Evolutionary conservation across 2,329 filamentous ascomycete species (phyloP).

Genomic region (Hysterium pulicare): DNA sequence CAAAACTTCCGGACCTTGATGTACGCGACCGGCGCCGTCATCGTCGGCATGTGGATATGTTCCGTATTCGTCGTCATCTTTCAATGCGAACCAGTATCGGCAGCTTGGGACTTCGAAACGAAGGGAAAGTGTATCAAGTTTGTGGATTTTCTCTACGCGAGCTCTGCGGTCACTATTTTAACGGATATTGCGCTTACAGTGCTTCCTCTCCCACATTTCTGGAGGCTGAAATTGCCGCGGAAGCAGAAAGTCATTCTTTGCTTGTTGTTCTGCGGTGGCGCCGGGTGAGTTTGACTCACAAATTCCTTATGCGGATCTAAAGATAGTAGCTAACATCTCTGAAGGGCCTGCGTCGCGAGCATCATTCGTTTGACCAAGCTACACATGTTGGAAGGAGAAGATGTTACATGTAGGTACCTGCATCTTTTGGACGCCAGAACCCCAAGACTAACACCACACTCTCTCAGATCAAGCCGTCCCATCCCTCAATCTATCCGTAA

Average conservation of each 20-base stretch:
- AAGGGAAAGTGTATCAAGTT: slow-evolving; percentile 18
- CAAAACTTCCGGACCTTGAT: slow-evolving; percentile 17
- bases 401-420: slow-evolving; percentile 23
- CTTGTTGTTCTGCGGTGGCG: slow-evolving; percentile 22
- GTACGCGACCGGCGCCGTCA: slow-evolving; percentile 14
- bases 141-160: slow-evolving; percentile 24
- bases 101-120: slow-evolving; percentile 22
- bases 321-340: slow-evolving; percentile 4
- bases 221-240: slow-evolving; percentile 22
- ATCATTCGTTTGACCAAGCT: slow-evolving; percentile 20
- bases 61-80: slow-evolving; percentile 25
- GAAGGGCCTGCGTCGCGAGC: slow-evolving; percentile 22
- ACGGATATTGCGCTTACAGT: slow-evolving; percentile 24
- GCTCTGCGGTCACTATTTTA: slow-evolving; percentile 20
- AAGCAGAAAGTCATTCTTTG: slow-evolving; percentile 26
- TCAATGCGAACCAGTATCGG: slow-evolving; percentile 20
- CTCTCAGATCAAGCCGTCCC: slow-evolving; percentile 17
- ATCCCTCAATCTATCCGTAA: slow-evolving; percentile 21
- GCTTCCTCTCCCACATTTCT: slow-evolving; percentile 23
- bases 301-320: too few relatives aligned
- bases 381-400: slow-evolving; percentile 15
- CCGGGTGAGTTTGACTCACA: slow-evolving; percentile 15
- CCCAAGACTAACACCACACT: neutral
- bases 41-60: slow-evolving; percentile 16
- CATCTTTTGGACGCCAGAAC: neutral